Base-by-base conservation (phyloP, 768 basidiomycete genomes). In the Podaxis pistillaris region DNA sequence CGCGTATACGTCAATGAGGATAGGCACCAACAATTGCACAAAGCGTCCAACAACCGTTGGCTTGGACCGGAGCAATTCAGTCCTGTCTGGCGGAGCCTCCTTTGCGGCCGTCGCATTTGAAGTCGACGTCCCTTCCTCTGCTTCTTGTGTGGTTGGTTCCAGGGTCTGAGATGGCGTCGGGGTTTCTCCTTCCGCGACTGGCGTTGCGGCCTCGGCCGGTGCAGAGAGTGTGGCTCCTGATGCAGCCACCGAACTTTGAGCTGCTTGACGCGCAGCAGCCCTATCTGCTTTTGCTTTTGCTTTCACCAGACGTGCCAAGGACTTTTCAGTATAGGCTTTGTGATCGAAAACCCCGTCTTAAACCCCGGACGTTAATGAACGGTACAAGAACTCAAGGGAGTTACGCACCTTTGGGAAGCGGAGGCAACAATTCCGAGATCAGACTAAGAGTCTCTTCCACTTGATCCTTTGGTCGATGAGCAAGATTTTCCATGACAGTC, bases 1-100 rank as follows among this genome's bases (percentile, higher is more conserved):
- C n/a, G 96, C 91, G 74, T 98, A 98, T n/a, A 99, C 96, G 68
- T 98, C 97, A 63, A 98, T 89, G 60, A 99, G 83, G 60, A 97
- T 94, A 0, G 97, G 97, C 0, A 98, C 88, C 68, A 94, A 86
- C 37, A 96, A 79, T 52, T 86, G 85, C 84, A 96, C 92, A 74
- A 95, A 98, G 15, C 87, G 84, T 19, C 84, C 86, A 54, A 96
- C 89, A 28, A 93, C 86, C n/a, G 78, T 81, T 24, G 89, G 83
- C 64, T 90, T 87, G 3, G 85, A 86, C 59, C 89, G 86, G 49
- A 96, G 75, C 51, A 97, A 72, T 49, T 94, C 89, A 15, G 89
- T 85, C 54, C 96, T 80, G 68, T 90, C 88, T 19, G 79, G 75
- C 11, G 71, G 64, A 24, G 67, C 60, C 4, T 78, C 77, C 36